Evolutionary conservation across 805 yeast species (phyloP), one percentile per base, ranked within the genome.

Genomic region (Wickerhamomyces hampshirensis): DNA sequence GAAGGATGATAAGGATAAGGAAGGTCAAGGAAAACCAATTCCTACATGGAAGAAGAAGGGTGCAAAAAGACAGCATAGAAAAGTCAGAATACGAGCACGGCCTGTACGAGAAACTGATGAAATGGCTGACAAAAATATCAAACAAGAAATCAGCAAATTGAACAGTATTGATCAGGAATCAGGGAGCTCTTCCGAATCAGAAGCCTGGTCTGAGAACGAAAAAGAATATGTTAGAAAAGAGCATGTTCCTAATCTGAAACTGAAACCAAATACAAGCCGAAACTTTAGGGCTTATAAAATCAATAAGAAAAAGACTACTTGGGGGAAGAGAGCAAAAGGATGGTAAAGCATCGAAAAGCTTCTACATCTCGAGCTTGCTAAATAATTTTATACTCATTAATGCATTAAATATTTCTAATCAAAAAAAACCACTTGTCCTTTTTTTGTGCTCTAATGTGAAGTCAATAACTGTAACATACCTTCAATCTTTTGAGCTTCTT

Each of bases 381-480:
- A n/a, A n/a, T n/a, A n/a, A n/a, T n/a, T n/a, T n/a, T n/a, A n/a
- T n/a, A 34, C 13, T 21, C 8, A 15, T 7, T 14, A 16, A 34
- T 26, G 27, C 17, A 17, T 24, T 26, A 16, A 26, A 26, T 11
- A 5, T n/a, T 10, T 13, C 15, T 13, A 9, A 31, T 16, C 12
- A 34, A 23, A n/a, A n/a, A n/a, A n/a, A 21, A 21, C 24, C 7
- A 21, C 24, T 21, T 21, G 7, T 21, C 11, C 11, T 21, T 21
- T 21, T n/a, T n/a, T n/a, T n/a, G n/a, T n/a, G n/a, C n/a, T n/a
- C n/a, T 37, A 47, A 35, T 62, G 72, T 42, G 63, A 73, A 34
- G 88, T 80, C 51, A 91, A 68, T 48, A 93, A 62, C 60, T 87
- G 94, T 50, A 93, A 66, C 97, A 93, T 93, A 37, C 98, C 98